Percentiles rank a stretch among this genome's conserved stretches.
Conservation (phyloP, 352 stramenopile genomes). For the Globisporangium spinosum region DNA sequence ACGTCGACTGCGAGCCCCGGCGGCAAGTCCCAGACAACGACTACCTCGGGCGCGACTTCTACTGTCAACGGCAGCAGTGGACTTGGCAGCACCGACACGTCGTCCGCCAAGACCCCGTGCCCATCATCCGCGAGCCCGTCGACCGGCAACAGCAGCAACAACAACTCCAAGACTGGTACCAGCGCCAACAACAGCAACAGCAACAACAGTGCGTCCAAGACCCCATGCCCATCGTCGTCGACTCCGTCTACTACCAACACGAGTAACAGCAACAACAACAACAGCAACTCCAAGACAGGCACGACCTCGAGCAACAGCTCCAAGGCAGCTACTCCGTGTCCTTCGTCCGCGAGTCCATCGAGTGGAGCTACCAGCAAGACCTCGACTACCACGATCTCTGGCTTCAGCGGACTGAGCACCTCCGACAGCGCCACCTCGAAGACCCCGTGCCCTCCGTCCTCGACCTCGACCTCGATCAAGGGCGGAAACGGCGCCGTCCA, state of each 20-base stretch:
- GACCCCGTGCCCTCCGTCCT: conserved; percentile 1
- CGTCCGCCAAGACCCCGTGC: neutral
- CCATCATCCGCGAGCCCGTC: neutral
- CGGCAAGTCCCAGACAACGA: neutral
- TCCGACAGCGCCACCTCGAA: neutral
- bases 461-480: conserved; percentile 2
- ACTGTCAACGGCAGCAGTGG: conserved; percentile 11
- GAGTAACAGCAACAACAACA: neutral
- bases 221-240: neutral
- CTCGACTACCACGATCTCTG: neutral
- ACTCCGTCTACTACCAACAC: neutral
- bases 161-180: neutral
- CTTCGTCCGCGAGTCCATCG: neutral
- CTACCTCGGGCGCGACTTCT: neutral
- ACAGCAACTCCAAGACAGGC: neutral
- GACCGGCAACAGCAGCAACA: neutral
- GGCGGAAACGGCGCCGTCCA: neutral
- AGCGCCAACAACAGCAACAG: neutral
- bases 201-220: neutral
- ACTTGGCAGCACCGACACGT: neutral
- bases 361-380: neutral
- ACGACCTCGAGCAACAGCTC: too few relatives aligned
- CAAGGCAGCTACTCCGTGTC: too few relatives aligned
- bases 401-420: conserved; percentile 1
- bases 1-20: neutral